Conservation (phyloP, 208 protist genomes). For the Entamoeba dispar region DNA sequence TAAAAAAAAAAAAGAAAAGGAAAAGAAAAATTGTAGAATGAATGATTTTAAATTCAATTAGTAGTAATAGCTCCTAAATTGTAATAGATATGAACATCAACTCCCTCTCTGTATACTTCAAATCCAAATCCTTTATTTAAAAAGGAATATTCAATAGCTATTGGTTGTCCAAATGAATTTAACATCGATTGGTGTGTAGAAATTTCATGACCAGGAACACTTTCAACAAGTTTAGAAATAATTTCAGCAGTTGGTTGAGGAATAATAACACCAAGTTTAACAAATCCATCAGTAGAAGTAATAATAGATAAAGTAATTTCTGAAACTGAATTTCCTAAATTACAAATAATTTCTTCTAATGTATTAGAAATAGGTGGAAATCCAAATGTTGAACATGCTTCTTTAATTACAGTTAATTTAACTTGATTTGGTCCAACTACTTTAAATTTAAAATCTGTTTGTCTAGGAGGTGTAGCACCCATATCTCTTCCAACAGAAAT, state of each 20-base stretch:
- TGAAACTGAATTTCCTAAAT: neutral
- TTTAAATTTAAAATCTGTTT: constrained; percentile 34
- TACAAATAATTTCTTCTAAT: constrained; percentile 17
- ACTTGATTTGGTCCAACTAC: constrained; percentile 17
- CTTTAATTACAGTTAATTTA: constrained; percentile 25
- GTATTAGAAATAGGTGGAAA: constrained; percentile 27
- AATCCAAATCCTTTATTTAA: constrained; percentile 17
- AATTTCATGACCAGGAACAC: neutral
- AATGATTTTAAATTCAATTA: neutral
- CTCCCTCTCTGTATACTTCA: constrained; percentile 17
- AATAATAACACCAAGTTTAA: constrained; percentile 29
- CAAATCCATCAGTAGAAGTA: constrained; percentile 35
- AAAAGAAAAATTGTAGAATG: too few relatives aligned
- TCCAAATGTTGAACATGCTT: constrained; percentile 31
- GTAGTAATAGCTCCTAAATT: neutral
- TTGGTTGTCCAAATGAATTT: constrained; percentile 6
- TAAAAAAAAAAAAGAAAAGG: too few relatives aligned
- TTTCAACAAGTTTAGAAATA: constrained; percentile 10
- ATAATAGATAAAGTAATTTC: constrained; percentile 28
- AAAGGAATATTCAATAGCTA: constrained; percentile 5
- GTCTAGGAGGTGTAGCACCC: constrained; percentile 36
- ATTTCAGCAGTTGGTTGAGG: constrained; percentile 24
- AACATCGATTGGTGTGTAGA: neutral
- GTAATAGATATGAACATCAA: constrained; percentile 19
- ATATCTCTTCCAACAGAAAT: constrained; percentile 37